Conservation (phyloP, 176 grass and related monocot genomes). For the Zea mays region Zm-B73-REFERENCE-NAM-5.0 NC_050097.1:50879501-50880000, state of each 20-base stretch:
- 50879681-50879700: conserved; percentile 31
- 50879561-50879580: conserved; percentile 69
- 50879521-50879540: conserved; percentile 71
- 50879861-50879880: background rate
- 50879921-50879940: background rate
- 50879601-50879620: conserved; percentile 21
- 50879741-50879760: conserved; percentile 66
- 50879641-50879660: conserved; percentile 22
- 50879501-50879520: conserved; percentile 65
- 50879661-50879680: conserved; percentile 11
- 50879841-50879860: background rate
- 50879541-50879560: conserved; percentile 73
- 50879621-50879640: conserved; percentile 20
- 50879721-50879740: conserved; percentile 72
- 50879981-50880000: conserved; percentile 67
- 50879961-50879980: conserved; percentile 87
- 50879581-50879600: conserved; percentile 70
- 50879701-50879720: conserved; percentile 73
- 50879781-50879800: conserved; percentile 72
- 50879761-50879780: conserved; percentile 63
- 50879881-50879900: conserved; percentile 1
- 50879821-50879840: conserved; percentile 76
- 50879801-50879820: conserved; percentile 69
- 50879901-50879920: background rate
- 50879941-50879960: conserved; percentile 51